phyloP scores from a whole-genome alignment of 2,329 filamentous ascomycete genomes.

The Diaporthe aspalathi region DNA sequence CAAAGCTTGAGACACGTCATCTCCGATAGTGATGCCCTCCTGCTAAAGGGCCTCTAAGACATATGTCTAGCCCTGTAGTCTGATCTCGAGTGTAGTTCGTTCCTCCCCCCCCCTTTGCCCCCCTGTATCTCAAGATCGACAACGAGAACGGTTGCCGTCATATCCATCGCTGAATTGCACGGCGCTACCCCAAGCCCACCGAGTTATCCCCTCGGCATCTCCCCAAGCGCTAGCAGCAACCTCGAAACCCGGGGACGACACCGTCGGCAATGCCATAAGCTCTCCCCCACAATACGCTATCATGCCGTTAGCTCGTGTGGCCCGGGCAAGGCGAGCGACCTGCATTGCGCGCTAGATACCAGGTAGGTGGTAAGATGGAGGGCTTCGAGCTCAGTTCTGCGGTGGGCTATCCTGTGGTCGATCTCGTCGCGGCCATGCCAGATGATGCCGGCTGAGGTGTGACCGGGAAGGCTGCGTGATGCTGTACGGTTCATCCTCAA shows the following conservation, averaged over 20 bases:
- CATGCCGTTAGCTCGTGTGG: conserved; percentile 17
- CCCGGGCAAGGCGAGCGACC: conserved; percentile 25
- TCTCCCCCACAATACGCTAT: conserved; percentile 24
- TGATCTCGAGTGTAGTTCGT: too few species aligned
- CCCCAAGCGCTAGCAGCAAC: conserved; percentile 5
- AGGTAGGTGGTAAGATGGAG: background rate
- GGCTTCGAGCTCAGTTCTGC: background rate
- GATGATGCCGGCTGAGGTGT: conserved; percentile 1
- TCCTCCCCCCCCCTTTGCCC: too few species aligned
- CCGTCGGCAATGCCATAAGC: conserved; percentile 26
- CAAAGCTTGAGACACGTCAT: too few species aligned
- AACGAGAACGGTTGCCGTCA: background rate
- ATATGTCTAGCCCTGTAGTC: background rate
- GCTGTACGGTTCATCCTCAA: conserved; percentile 1
- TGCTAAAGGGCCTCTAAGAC: too few species aligned
- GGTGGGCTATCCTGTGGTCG: too few species aligned
- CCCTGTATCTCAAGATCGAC: background rate
- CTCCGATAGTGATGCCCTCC: background rate
- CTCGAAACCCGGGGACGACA: conserved; percentile 1
- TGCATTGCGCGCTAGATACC: conserved; percentile 21
- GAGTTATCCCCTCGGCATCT: background rate
- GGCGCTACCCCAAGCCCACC: conserved; percentile 16
- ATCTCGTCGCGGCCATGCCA: background rate
- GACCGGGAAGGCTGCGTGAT: conserved; percentile 8
- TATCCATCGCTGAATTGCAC: conserved; percentile 20